Conservation (phyloP, 129 eudicot genomes). For the Escallonia rubra region DNA sequence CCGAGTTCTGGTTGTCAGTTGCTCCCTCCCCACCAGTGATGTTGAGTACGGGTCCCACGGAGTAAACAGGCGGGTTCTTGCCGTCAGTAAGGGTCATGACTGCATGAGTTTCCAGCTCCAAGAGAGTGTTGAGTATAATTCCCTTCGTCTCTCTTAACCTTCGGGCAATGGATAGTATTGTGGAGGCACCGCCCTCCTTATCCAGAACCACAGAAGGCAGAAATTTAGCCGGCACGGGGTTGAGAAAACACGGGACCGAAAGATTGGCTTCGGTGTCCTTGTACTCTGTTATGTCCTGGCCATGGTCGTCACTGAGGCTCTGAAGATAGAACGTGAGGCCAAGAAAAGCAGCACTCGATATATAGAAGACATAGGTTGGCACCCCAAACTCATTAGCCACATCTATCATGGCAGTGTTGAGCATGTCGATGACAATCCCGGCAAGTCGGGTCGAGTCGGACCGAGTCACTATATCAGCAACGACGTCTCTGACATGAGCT, state of each 20-base stretch:
- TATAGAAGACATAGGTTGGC: slow-evolving; percentile 37
- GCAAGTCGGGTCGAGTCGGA: slow-evolving; percentile 5
- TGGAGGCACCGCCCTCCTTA: slow-evolving; percentile 16
- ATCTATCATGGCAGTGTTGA: slow-evolving; percentile 51
- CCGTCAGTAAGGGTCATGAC: not conserved
- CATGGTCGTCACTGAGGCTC: slow-evolving; percentile 24
- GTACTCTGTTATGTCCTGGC: slow-evolving; percentile 15
- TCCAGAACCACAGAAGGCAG: slow-evolving; percentile 28
- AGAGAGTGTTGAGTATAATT: slow-evolving; percentile 15
- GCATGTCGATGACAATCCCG: slow-evolving; percentile 54
- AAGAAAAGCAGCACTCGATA: slow-evolving; percentile 41
- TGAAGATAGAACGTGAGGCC: slow-evolving; percentile 38
- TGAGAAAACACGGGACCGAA: slow-evolving; percentile 23
- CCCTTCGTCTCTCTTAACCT: slow-evolving; percentile 22
- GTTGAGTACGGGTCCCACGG: slow-evolving; percentile 19
- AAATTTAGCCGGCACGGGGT: slow-evolving; percentile 28
- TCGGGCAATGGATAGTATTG: slow-evolving; percentile 18
- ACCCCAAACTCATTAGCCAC: slow-evolving; percentile 45
- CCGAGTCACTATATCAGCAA: slow-evolving; percentile 2
- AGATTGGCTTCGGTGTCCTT: slow-evolving; percentile 7
- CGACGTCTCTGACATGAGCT: slow-evolving; percentile 24
- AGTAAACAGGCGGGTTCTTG: slow-evolving; percentile 14
- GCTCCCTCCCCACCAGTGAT: slow-evolving; percentile 4
- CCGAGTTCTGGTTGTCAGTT: not conserved
- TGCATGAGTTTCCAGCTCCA: slow-evolving; percentile 11